Percentiles rank a stretch among this genome's conserved stretches.
phyloP scores from a whole-genome alignment of 2,329 filamentous ascomycete species.

The Tolypocladium ovalisporum region DNA sequence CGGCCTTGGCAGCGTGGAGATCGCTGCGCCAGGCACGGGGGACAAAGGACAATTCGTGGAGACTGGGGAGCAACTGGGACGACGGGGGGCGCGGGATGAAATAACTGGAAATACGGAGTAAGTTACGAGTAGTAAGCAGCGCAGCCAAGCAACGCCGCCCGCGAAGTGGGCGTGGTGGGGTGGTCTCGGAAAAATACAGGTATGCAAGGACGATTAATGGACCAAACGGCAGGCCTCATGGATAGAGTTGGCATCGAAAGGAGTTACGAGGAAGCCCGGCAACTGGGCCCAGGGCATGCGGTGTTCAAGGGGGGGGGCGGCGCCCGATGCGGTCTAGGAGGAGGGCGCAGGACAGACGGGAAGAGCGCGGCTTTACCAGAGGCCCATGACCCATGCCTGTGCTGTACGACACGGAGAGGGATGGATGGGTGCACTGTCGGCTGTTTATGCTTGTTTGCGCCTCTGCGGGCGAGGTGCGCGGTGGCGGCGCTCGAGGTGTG shows the following conservation, averaged over 20 bases:
- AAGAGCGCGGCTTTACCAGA: neutral
- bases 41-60: neutral
- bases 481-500: neutral
- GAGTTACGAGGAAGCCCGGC: neutral
- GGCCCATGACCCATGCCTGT: neutral
- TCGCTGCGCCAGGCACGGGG: neutral
- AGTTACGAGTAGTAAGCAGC: neutral
- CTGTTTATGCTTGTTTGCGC: neutral
- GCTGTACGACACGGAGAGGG: too few relatives aligned
- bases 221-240: neutral
- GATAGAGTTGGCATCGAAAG: too few relatives aligned
- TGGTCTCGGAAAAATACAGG: neutral
- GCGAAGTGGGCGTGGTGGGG: neutral
- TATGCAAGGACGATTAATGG: neutral
- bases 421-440: neutral
- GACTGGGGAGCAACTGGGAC: neutral
- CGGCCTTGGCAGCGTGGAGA: neutral
- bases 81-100: neutral
- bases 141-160: neutral
- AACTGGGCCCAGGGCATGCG: too few relatives aligned
- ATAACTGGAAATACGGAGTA: neutral
- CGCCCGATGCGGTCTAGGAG: neutral
- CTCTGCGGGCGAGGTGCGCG: neutral
- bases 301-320: neutral
- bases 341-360: neutral